phyloP scores from a whole-genome alignment of 2,329 filamentous ascomycete species.

The Metarhizium robertsii region DNA sequence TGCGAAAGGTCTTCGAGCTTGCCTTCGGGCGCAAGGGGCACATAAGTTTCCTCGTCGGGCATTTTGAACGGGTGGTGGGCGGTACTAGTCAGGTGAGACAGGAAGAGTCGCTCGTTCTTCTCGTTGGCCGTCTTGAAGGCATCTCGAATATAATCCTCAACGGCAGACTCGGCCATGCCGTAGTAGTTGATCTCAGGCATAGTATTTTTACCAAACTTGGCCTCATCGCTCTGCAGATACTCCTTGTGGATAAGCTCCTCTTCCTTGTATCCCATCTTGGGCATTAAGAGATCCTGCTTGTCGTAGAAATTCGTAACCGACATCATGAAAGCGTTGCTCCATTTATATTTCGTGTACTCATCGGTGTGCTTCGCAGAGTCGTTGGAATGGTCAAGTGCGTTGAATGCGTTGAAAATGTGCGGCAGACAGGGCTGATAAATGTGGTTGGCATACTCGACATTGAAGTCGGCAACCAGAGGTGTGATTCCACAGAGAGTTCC shows the following conservation, averaged over 20 bases:
- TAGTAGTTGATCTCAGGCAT: slow-evolving; percentile 26
- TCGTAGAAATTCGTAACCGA: slow-evolving; percentile 24
- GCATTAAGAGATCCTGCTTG: slow-evolving; percentile 22
- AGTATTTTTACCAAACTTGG: slow-evolving; percentile 20
- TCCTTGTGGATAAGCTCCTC: slow-evolving; percentile 18
- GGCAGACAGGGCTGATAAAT: slow-evolving; percentile 36
- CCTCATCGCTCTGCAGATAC: slow-evolving; percentile 18
- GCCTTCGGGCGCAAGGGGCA: slow-evolving; percentile 15
- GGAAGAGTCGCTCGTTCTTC: slow-evolving; percentile 22
- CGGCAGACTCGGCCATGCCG: slow-evolving; percentile 20
- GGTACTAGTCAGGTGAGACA: slow-evolving; percentile 27
- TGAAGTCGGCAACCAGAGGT: slow-evolving; percentile 32
- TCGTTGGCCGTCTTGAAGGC: slow-evolving; percentile 18
- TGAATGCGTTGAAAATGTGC: slow-evolving; percentile 24
- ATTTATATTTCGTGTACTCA: slow-evolving; percentile 17
- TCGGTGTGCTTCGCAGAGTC: slow-evolving; percentile 3
- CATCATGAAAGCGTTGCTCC: slow-evolving; percentile 24
- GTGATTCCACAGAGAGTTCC: slow-evolving; percentile 32
- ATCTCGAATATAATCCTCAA: slow-evolving; percentile 24
- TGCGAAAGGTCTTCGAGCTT: slow-evolving; percentile 20
- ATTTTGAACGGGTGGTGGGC: slow-evolving; percentile 25
- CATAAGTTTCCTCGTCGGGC: slow-evolving; percentile 18
- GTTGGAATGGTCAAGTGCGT: slow-evolving; percentile 11
- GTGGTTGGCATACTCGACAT: slow-evolving; percentile 30
- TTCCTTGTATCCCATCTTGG: slow-evolving; percentile 18